phyloP scores from a whole-genome alignment of 192 early-diverging fungal species.

The Mortierella hygrophila region DNA sequence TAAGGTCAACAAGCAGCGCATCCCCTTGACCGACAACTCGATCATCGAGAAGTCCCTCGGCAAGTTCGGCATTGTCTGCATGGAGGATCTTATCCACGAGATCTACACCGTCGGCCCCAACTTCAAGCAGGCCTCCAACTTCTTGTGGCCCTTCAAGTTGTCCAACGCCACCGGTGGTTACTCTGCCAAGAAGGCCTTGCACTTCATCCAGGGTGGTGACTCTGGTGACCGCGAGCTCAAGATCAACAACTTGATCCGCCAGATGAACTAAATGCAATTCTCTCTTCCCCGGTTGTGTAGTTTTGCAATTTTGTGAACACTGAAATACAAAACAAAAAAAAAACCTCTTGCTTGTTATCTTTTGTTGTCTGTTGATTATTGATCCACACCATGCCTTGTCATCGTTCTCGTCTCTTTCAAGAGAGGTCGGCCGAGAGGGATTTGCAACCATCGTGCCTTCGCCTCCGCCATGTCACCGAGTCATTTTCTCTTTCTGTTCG shows the following conservation, averaged over 20 bases:
- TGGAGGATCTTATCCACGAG: constrained; percentile 99
- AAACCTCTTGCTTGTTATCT: neutral
- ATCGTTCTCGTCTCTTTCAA: neutral
- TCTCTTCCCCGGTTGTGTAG: constrained; percentile 14
- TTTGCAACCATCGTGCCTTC: neutral
- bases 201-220: constrained; percentile 99
- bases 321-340: constrained; percentile 20
- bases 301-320: constrained; percentile 38
- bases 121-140: constrained; percentile 98
- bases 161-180: constrained; percentile 98
- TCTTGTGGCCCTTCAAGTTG: constrained; percentile 99
- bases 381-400: neutral
- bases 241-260: constrained; percentile 97
- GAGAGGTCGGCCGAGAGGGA: neutral
- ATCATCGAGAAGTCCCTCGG: constrained; percentile 94
- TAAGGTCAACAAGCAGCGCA: constrained; percentile 98
- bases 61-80: constrained; percentile 95
- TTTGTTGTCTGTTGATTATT: neutral
- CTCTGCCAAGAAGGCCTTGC: constrained; percentile 90
- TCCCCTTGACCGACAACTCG: constrained; percentile 96
- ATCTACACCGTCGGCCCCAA: constrained; percentile 98
- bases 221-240: constrained; percentile 95
- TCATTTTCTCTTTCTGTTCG: neutral
- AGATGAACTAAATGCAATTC: constrained; percentile 66
- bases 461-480: neutral